A percentile compares a stretch with the other conserved stretches of the same genome.
These are phyloP conservation scores for Isabelozyma gotoi DNA, from an alignment of 805 yeast genomes.

Conservation along the genomic window DNA sequence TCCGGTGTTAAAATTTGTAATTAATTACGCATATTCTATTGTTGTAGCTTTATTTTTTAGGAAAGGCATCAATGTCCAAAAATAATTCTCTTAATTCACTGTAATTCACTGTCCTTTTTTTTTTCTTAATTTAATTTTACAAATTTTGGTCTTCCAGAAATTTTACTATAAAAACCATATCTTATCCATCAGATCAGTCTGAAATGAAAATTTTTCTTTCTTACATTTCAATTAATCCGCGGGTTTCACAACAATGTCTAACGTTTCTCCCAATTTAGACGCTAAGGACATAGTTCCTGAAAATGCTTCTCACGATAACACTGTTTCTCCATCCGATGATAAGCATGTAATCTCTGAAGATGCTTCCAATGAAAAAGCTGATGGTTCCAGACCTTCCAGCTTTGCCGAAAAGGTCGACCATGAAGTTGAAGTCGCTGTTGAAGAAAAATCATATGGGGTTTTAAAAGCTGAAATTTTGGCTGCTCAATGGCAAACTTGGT, in stretches of 20 bases:
- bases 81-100: background rate
- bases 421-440: background rate
- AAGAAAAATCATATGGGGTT: slow-evolving; percentile 19
- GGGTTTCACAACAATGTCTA: background rate
- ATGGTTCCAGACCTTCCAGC: background rate
- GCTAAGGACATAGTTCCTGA: slow-evolving; percentile 16
- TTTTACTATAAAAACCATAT: background rate
- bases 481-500: slow-evolving; percentile 13
- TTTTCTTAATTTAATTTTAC: too few relatives aligned
- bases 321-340: too few relatives aligned
- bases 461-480: slow-evolving; percentile 21
- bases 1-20: too few relatives aligned
- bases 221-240: background rate
- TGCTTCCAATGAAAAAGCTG: slow-evolving; percentile 27
- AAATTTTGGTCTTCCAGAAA: background rate
- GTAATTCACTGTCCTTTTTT: background rate
- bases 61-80: too few relatives aligned
- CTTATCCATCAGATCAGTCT: background rate
- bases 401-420: background rate
- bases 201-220: background rate
- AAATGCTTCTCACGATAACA: slow-evolving; percentile 26
- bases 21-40: background rate
- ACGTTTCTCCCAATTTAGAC: background rate
- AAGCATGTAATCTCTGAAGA: slow-evolving; percentile 20
- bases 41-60: background rate